Base-by-base conservation (phyloP, 495 filamentous ascomycete species). In the Xylaria venustula region DNA sequence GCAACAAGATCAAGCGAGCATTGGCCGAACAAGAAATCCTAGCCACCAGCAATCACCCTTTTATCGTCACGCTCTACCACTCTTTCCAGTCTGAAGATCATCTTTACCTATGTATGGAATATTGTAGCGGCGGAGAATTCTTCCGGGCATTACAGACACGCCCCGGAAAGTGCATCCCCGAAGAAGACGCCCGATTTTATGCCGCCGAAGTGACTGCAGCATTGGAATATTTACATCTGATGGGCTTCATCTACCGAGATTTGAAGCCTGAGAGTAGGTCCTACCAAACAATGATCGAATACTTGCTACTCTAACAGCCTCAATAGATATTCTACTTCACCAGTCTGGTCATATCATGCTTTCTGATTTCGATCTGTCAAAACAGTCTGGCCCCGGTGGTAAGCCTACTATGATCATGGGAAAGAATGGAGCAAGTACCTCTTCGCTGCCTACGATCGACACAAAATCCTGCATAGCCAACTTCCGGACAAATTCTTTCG, bases 291-390 rank as follows among this genome's bases (percentile, higher is more conserved):
- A 17, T 19, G 1, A 11, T 48, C 9, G 4, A 25, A 17, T 51
- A 65, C 62, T 19, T 49, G 12, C 1, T 44, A 15, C 25, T 30
- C 68, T 71, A 63, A 71, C 41, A 5, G 20, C 14, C 11, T 36
- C 20, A n/a, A 41, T 62, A 97, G 93, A 98, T 67, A 98, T 98
- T 69, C 86, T 98, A 7, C 86, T 98, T 1, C 94, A 98, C 71
- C 94, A 98, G 74, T 97, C 93, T 15, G 94, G 94, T 34, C 94
- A 98, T 71, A 98, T 98, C 70, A 98, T 98, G 94, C 84, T 98
- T 73, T 98, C 95, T 42, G 94, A 98, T 76, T 98, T 98, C 71
- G 94, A 98, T 73, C 83, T 98, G 17, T 97, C 92, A 2, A 98
- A 98, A 70, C 94, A 98, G 72, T 98, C 94, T 7, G 95, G 94